Evolutionary conservation across 352 stramenopile genomes (phyloP), one percentile per base, ranked within the genome.

Genomic region (Phytophthora vignae): DNA sequence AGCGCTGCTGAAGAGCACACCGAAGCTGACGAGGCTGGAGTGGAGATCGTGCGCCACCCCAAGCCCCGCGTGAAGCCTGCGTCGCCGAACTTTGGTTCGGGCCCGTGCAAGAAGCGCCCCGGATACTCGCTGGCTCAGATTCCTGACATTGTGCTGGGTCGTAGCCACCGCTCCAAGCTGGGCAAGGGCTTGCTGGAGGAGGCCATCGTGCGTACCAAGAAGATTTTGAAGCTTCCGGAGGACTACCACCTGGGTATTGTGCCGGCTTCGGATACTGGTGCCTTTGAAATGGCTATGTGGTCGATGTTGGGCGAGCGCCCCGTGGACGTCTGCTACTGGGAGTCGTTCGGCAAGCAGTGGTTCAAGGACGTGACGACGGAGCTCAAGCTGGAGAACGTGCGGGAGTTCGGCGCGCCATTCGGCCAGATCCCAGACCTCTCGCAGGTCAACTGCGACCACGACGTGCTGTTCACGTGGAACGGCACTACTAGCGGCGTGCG

Each of bases 251-350:
- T 99, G 12, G 97, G 97, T 50, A 99, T 99, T 66, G 97, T 99
- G 42, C 98, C 98, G 40, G 98, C 97, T 46, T 99, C 96, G 8
- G 98, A 99, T 81, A 99, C 98, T 27, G 98, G 98, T 29, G 98
- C 98, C 14, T 99, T 99, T 74, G 98, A 99, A 84, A 99, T 99
- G 98, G 98, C 97, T 52, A 99, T 99, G 98, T 99, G 98, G 98
- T 99, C 91, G 73, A 97, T 99, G 85, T 88, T 99, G 21, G 98
- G 98, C 36, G 81, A 84, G 33, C 83, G 92, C 0, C 97, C 96
- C 7, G 93, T 99, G 53, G 94, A 98, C 73, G 81, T 97, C 27
- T 98, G 90, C 77, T 97, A 99, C 85, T 99, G 97, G 97, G 97
- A 99, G 80, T 97, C 92, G 22, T 99, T 99, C 73, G 98, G 98